Conservation (phyloP, 148 eudicot genomes). For the Arbutus unedo region DNA sequence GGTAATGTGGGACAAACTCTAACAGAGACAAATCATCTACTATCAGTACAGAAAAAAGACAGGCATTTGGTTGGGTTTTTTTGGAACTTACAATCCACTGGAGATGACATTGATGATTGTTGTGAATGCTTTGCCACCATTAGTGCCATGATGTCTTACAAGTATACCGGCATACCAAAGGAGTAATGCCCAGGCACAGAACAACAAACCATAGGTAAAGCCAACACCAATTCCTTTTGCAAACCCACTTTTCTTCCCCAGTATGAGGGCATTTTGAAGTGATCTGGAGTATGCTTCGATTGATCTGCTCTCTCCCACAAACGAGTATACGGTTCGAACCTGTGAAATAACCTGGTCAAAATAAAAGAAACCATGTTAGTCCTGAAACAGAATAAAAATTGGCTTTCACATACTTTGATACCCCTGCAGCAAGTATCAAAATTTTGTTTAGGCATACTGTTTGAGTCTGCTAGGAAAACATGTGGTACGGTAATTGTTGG, state of each 20-base stretch:
- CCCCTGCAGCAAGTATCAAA: neutral
- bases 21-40: too few species aligned
- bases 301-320: conserved; percentile 63
- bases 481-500: neutral
- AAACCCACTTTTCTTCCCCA: conserved; percentile 61
- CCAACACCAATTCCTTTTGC: conserved; percentile 76
- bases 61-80: neutral
- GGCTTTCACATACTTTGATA: neutral
- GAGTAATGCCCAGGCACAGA: conserved; percentile 69
- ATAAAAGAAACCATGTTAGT: neutral
- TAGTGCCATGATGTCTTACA: conserved; percentile 43
- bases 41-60: too few species aligned
- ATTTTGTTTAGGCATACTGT: neutral
- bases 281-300: conserved; percentile 47
- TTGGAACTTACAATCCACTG: conserved; percentile 66
- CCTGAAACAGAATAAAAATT: too few species aligned
- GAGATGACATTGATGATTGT: conserved; percentile 67
- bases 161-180: conserved; percentile 74
- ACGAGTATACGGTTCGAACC: conserved; percentile 63
- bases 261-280: conserved; percentile 45
- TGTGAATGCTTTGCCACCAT: conserved; percentile 71
- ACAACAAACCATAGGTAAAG: conserved; percentile 52
- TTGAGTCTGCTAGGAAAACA: neutral
- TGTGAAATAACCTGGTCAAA: conserved; percentile 60
- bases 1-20: too few species aligned